phyloP scores from a whole-genome alignment of 2,329 filamentous ascomycete species.

The Sarocladium brachiariae region DNA sequence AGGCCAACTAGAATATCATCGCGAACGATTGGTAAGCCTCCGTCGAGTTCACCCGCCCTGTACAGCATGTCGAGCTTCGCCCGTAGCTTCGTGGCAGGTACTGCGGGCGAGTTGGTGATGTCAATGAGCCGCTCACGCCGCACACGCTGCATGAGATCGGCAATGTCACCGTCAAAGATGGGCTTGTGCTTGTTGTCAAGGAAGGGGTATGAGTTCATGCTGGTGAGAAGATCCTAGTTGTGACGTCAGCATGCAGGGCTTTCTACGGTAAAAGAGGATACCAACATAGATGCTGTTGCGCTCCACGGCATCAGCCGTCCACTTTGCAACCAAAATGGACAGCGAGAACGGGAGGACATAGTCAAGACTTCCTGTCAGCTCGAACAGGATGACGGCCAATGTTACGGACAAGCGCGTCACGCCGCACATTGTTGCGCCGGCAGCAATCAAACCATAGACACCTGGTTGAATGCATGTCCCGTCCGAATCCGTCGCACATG shows the following conservation, averaged over 20 bases:
- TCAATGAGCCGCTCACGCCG: conserved; percentile 78
- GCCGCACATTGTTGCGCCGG: conserved; percentile 95
- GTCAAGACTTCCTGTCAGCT: conserved; percentile 88
- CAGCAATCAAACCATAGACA: conserved; percentile 92
- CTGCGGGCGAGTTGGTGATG: conserved; percentile 73
- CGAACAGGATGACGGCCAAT: conserved; percentile 89
- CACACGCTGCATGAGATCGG: conserved; percentile 74
- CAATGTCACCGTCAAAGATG: conserved; percentile 80
- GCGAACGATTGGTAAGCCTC: conserved; percentile 80
- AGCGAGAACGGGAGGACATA: conserved; percentile 94
- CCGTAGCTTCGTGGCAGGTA: conserved; percentile 70
- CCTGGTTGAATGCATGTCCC: conserved; percentile 89
- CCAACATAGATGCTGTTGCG: conserved; percentile 85
- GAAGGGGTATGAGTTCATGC: conserved; percentile 96
- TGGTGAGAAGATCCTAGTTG: conserved; percentile 73
- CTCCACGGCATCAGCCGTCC: conserved; percentile 93
- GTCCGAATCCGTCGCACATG: conserved; percentile 62
- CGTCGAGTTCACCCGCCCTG: conserved; percentile 81
- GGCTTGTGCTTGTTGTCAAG: conserved; percentile 95
- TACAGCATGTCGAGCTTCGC: conserved; percentile 77
- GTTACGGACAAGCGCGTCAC: conserved; percentile 92
- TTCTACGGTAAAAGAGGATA: too few species aligned
- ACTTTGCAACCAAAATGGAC: conserved; percentile 90
- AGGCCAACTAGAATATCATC: conserved; percentile 76
- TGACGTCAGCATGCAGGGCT: too few species aligned